A percentile compares a stretch with the other conserved stretches of the same genome.
Evolutionary conservation across 441 rosid genomes (phyloP).

Genomic region (Dalechampia spathulata): DNA sequence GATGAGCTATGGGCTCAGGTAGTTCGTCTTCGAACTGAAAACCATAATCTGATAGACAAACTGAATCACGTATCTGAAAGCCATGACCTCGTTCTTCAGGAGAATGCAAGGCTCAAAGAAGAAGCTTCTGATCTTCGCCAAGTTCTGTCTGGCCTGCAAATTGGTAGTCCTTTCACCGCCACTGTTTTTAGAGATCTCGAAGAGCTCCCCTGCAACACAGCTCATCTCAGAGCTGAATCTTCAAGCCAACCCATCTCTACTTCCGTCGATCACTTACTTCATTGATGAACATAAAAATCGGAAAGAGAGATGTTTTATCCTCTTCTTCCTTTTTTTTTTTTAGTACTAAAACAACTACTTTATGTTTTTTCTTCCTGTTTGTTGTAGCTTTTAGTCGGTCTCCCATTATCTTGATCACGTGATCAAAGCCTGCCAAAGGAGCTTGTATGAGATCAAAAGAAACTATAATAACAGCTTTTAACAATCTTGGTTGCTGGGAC

Average conservation of each 20-base stretch:
- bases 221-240: conserved; percentile 38
- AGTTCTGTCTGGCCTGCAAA: conserved; percentile 41
- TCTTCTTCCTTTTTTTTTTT: conserved; percentile 9
- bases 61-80: conserved; percentile 52
- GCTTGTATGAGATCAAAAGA: too few species aligned
- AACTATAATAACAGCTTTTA: too few species aligned
- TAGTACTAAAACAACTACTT: too few species aligned
- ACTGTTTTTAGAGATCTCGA: conserved; percentile 34
- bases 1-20: conserved; percentile 55
- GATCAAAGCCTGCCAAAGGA: too few species aligned
- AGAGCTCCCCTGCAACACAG: conserved; percentile 38
- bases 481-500: too few species aligned
- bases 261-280: conserved; percentile 39
- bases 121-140: conserved; percentile 75
- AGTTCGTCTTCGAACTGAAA: conserved; percentile 41
- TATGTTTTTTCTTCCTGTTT: too few species aligned
- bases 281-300: conserved; percentile 9
- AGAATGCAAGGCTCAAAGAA: conserved; percentile 69
- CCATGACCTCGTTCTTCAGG: conserved; percentile 55
- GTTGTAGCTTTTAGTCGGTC: too few species aligned
- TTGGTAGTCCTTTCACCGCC: conserved; percentile 39
- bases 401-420: too few species aligned
- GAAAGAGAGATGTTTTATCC: conserved; percentile 11
- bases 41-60: conserved; percentile 51
- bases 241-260: conserved; percentile 25